phyloP scores from a whole-genome alignment of 139 green algal species.

The Closterium sp. region DNA sequence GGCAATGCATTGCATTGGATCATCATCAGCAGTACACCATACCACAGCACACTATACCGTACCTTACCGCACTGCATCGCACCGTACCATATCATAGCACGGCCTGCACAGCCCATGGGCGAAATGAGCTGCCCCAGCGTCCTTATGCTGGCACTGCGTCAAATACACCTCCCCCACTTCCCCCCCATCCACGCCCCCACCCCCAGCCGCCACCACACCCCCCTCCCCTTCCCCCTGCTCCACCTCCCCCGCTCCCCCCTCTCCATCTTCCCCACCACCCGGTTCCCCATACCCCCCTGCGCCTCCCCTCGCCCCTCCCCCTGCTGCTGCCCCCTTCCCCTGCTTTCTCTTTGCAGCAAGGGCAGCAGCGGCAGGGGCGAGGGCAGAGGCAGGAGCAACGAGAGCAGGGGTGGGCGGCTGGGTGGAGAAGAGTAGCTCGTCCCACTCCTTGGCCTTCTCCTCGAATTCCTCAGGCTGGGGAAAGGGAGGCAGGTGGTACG shows the following conservation, averaged over 20 bases:
- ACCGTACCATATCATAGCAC: constrained; percentile 47
- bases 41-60: too few species aligned
- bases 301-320: too few species aligned
- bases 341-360: background rate
- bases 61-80: background rate
- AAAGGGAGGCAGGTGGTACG: background rate
- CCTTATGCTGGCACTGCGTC: too few species aligned
- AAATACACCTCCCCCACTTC: too few species aligned
- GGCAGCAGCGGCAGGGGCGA: background rate
- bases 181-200: too few species aligned
- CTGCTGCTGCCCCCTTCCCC: too few species aligned
- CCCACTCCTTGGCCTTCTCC: constrained; percentile 36
- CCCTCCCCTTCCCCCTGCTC: too few species aligned
- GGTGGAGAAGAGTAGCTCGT: constrained; percentile 5
- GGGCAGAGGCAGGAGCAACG: background rate
- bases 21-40: background rate
- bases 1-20: background rate
- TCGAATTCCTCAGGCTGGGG: constrained; percentile 47
- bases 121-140: constrained; percentile 51
- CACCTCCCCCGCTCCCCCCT: too few species aligned
- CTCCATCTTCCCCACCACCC: too few species aligned
- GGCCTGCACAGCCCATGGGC: constrained; percentile 66
- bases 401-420: background rate
- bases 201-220: too few species aligned
- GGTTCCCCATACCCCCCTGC: too few species aligned